A percentile compares a stretch with the other conserved stretches of the same genome.
These are phyloP conservation scores for Entrophospora sp. DNA, from an alignment of 192 early-diverging fungal species.

Conservation along the genomic window DNA sequence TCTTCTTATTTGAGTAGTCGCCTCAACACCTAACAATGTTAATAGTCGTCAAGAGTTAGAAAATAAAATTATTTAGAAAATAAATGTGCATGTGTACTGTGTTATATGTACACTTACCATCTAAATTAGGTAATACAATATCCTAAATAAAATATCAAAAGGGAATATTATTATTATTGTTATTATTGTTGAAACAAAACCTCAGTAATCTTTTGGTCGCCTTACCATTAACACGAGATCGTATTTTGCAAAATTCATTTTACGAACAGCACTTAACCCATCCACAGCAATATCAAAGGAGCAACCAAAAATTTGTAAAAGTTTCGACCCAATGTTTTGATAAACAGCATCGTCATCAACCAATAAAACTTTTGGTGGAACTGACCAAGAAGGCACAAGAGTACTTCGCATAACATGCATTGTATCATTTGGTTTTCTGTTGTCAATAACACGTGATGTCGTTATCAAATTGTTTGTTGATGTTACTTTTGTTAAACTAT, in stretches of 20 bases:
- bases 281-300: slow-evolving; percentile 59
- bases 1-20: slow-evolving; percentile 61
- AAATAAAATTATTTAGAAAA: slow-evolving; percentile 30
- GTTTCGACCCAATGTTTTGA: slow-evolving; percentile 39
- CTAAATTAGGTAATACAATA: slow-evolving; percentile 17
- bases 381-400: slow-evolving; percentile 35
- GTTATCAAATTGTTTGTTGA: too few relatives aligned
- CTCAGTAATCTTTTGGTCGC: too few relatives aligned
- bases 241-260: slow-evolving; percentile 51
- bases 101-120: slow-evolving; percentile 3
- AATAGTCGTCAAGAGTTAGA: too few relatives aligned
- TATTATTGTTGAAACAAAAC: background rate
- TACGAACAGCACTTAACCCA: slow-evolving; percentile 57
- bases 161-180: background rate
- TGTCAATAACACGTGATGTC: too few relatives aligned
- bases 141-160: slow-evolving; percentile 11
- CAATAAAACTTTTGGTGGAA: slow-evolving; percentile 52
- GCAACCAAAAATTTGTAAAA: slow-evolving; percentile 61
- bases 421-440: slow-evolving; percentile 18
- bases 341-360: slow-evolving; percentile 65
- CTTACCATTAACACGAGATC: slow-evolving; percentile 71
- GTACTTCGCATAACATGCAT: slow-evolving; percentile 22
- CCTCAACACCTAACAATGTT: slow-evolving; percentile 60
- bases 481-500: too few relatives aligned
- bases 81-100: background rate